These are phyloP conservation scores for Blumeriella jaapii DNA, from an alignment of 2,329 filamentous ascomycete genomes.

Conservation along the genomic window DNA sequence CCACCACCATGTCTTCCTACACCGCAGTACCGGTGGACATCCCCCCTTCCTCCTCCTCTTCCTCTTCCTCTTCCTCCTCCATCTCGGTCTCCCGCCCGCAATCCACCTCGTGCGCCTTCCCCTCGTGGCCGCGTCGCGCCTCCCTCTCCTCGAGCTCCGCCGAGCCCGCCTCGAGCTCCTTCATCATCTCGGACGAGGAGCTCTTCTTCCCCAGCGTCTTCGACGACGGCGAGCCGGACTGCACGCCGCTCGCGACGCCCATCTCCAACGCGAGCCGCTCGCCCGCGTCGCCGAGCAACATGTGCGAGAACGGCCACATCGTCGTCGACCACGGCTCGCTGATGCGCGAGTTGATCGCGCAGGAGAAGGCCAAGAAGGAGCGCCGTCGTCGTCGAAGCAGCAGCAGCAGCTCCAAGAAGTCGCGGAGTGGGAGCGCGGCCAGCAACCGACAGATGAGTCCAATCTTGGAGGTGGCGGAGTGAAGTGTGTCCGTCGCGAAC, in stretches of 20 bases:
- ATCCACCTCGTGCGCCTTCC: constrained; percentile 38
- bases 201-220: constrained; percentile 42
- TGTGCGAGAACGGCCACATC: constrained; percentile 14
- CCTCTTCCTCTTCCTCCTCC: constrained; percentile 23
- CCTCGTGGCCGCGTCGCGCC: constrained; percentile 45
- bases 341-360: constrained; percentile 22
- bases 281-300: constrained; percentile 15
- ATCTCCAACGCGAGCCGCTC: constrained; percentile 22
- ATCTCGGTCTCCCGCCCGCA: constrained; percentile 14
- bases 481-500: constrained; percentile 16
- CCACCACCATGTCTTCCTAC: no score
- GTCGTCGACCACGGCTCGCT: constrained; percentile 21
- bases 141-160: constrained; percentile 31
- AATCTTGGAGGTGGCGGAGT: constrained; percentile 40
- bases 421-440: constrained; percentile 22
- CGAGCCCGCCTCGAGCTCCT: constrained; percentile 17
- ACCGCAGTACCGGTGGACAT: background rate
- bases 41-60: constrained; percentile 15
- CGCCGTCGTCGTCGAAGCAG: constrained; percentile 14
- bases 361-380: constrained; percentile 23
- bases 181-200: constrained; percentile 47
- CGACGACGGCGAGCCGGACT: constrained; percentile 37
- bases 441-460: constrained; percentile 47
- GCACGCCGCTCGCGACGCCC: constrained; percentile 30
- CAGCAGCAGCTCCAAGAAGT: constrained; percentile 23